Percentiles rank a stretch among this genome's conserved stretches.
These are phyloP conservation scores for Neurospora sp. DNA, from an alignment of 495 filamentous ascomycete genomes.

Conservation along the genomic window DNA sequence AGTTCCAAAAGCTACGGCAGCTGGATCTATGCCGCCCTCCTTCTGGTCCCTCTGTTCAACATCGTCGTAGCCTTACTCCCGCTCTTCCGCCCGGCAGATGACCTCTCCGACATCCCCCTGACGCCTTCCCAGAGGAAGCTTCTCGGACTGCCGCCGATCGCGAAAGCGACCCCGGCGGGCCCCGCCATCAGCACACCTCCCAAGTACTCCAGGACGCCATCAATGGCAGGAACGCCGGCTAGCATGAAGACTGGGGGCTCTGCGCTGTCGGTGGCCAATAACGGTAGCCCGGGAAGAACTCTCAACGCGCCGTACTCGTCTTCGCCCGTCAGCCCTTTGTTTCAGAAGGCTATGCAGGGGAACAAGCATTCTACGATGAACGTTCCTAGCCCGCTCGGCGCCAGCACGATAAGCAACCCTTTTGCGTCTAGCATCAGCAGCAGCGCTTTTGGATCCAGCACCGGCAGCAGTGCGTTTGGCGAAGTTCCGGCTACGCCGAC, in stretches of 20 bases:
- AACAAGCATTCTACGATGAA: slow-evolving; percentile 39
- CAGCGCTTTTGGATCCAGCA: slow-evolving; percentile 8
- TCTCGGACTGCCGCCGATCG: slow-evolving; percentile 67
- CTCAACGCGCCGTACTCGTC: slow-evolving; percentile 19
- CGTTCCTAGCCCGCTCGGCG: slow-evolving; percentile 36
- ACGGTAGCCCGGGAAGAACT: slow-evolving; percentile 4
- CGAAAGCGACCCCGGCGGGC: slow-evolving; percentile 51
- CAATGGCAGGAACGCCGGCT: slow-evolving; percentile 40
- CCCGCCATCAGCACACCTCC: slow-evolving; percentile 74
- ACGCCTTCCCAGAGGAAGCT: slow-evolving; percentile 81
- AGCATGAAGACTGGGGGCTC: slow-evolving; percentile 37
- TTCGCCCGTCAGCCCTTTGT: slow-evolving; percentile 45
- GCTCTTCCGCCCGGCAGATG: slow-evolving; percentile 58
- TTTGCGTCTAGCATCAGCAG: slow-evolving; percentile 11
- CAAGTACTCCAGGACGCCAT: slow-evolving; percentile 68
- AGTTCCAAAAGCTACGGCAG: slow-evolving; percentile 18
- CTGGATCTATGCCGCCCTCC: slow-evolving; percentile 31
- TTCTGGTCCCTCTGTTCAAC: slow-evolving; percentile 53
- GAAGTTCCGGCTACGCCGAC: slow-evolving; percentile 46
- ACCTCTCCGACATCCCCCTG: slow-evolving; percentile 80
- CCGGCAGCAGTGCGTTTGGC: slow-evolving; percentile 18
- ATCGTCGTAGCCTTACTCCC: slow-evolving; percentile 49
- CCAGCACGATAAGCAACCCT: slow-evolving; percentile 13
- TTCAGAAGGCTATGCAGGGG: slow-evolving; percentile 57
- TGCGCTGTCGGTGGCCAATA: slow-evolving; percentile 4